A percentile compares a stretch with the other conserved stretches of the same genome.
phyloP scores from a whole-genome alignment of 108 stramenopile species.

The Nitzschia sp. region DNA sequence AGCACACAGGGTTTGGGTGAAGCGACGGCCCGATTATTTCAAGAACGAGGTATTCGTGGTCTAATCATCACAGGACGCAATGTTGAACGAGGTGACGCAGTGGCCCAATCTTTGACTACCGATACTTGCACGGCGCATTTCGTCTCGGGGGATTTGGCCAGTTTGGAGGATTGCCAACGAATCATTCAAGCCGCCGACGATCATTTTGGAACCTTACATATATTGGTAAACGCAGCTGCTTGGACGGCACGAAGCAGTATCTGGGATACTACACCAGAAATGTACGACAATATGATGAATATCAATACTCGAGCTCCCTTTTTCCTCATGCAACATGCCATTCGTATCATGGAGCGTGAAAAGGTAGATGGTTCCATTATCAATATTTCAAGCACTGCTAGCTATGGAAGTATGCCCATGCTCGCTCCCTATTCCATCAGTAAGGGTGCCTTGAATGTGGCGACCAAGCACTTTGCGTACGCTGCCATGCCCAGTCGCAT shows the following conservation, averaged over 20 bases:
- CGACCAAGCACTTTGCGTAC: constrained; percentile 30
- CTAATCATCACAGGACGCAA: constrained; percentile 29
- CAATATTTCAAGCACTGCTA: constrained; percentile 29
- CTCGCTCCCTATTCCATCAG: constrained; percentile 25
- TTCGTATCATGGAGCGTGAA: constrained; percentile 35
- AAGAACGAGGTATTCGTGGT: constrained; percentile 21
- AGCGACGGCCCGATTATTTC: constrained; percentile 23
- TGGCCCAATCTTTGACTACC: constrained; percentile 12
- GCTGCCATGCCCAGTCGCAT: constrained; percentile 19
- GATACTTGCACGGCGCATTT: constrained; percentile 14
- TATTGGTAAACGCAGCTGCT: constrained; percentile 31
- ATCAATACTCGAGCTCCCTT: constrained; percentile 28
- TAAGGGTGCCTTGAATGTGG: constrained; percentile 27
- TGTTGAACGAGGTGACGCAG: constrained; percentile 10
- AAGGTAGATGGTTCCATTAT: constrained; percentile 19
- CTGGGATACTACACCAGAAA: constrained; percentile 34
- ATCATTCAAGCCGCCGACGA: constrained; percentile 23
- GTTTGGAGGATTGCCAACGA: constrained; percentile 16
- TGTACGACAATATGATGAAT: constrained; percentile 26
- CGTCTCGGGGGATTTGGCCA: constrained; percentile 18
- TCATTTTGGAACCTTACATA: constrained; percentile 25
- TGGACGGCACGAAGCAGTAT: constrained; percentile 23
- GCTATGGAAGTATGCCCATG: constrained; percentile 34
- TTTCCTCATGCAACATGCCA: constrained; percentile 32
- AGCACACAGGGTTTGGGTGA: constrained; percentile 32